These are phyloP conservation scores for Arxiozyma slooffiae DNA, from an alignment of 1,139 yeast genomes.

Conservation along the genomic window DNA sequence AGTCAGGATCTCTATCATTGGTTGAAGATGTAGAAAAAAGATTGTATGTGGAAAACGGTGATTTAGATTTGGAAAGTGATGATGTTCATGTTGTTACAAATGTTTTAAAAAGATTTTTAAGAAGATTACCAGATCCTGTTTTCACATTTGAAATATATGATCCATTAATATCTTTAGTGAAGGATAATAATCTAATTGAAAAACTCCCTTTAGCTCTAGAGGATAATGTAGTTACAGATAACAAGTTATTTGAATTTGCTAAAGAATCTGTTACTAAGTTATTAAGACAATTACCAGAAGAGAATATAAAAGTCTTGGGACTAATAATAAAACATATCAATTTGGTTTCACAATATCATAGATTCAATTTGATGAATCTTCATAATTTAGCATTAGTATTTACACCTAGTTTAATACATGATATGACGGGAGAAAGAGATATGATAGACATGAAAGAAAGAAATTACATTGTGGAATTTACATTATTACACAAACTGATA, in stretches of 20 bases:
- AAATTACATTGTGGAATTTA: constrained; percentile 68
- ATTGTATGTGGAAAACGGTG: constrained; percentile 25
- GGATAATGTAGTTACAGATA: background rate
- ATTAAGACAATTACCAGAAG: constrained; percentile 43
- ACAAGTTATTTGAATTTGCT: constrained; percentile 29
- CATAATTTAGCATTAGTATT: constrained; percentile 85
- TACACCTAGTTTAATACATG: constrained; percentile 87
- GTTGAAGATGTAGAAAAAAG: constrained; percentile 30
- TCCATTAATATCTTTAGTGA: constrained; percentile 46
- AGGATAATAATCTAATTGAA: constrained; percentile 24
- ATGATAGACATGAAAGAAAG: constrained; percentile 76
- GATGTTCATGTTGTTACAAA: constrained; percentile 85
- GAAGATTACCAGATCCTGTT: constrained; percentile 77
- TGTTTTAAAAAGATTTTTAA: constrained; percentile 75
- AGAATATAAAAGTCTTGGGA: constrained; percentile 54
- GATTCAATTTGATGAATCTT: constrained; percentile 63
- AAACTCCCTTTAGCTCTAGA: constrained; percentile 9
- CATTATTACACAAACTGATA: constrained; percentile 26
- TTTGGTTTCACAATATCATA: constrained; percentile 42
- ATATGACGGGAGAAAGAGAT: constrained; percentile 71
- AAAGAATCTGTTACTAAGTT: constrained; percentile 31
- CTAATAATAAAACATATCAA: constrained; percentile 56
- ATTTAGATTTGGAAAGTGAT: background rate
- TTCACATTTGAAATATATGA: constrained; percentile 63
- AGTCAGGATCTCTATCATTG: constrained; percentile 74